Percentiles rank a stretch among this genome's conserved stretches.
Evolutionary conservation across 805 yeast genomes (phyloP).

Genomic region (Candida corydali): DNA sequence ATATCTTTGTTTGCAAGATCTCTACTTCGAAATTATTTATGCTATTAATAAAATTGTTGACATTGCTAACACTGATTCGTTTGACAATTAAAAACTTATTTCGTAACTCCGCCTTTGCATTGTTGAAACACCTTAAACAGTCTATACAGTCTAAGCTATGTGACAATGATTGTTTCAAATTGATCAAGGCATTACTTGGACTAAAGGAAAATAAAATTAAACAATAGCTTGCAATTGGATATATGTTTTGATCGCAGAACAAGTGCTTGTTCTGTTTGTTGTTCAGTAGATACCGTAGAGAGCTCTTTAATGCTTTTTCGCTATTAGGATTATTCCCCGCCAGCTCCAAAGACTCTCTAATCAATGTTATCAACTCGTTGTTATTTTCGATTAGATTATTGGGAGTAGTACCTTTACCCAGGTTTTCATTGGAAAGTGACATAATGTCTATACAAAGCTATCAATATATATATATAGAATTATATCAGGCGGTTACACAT

Average conservation of each 20-base stretch:
- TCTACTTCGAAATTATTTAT: slow-evolving; percentile 20
- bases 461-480: not conserved
- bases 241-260: slow-evolving; percentile 51
- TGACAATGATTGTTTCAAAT: slow-evolving; percentile 38
- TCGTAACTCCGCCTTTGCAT: slow-evolving; percentile 48
- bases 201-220: slow-evolving; percentile 60
- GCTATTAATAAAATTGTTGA: slow-evolving; percentile 25
- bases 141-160: slow-evolving; percentile 47
- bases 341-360: slow-evolving; percentile 21
- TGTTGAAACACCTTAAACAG: slow-evolving; percentile 53
- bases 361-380: slow-evolving; percentile 20
- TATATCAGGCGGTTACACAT: not conserved
- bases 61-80: slow-evolving; percentile 32
- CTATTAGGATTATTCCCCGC: slow-evolving; percentile 26
- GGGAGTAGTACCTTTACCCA: not conserved
- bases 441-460: slow-evolving; percentile 1
- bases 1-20: not conserved
- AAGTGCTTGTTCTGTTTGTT: slow-evolving; percentile 34
- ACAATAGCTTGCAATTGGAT: slow-evolving; percentile 49
- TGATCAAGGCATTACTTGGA: slow-evolving; percentile 40
- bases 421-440: not conserved
- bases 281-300: slow-evolving; percentile 20
- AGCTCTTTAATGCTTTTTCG: slow-evolving; percentile 19
- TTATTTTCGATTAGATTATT: slow-evolving; percentile 13
- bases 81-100: slow-evolving; percentile 50